A percentile compares a stretch with the other conserved stretches of the same genome.
These are phyloP conservation scores for Adansonia digitata DNA, from an alignment of 345 rosid genomes.

Conservation along the genomic window DNA sequence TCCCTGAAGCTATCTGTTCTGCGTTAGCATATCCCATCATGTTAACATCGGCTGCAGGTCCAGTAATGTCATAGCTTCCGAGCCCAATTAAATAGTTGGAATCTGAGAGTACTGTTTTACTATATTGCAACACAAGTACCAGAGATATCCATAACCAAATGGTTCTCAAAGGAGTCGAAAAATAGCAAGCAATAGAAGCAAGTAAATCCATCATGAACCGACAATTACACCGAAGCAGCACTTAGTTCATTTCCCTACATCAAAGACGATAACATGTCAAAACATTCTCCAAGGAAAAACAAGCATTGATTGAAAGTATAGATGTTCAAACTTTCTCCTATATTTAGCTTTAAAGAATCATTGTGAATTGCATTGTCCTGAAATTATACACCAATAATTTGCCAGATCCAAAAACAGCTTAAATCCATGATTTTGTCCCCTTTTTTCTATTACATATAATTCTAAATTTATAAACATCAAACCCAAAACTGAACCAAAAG, in stretches of 20 bases:
- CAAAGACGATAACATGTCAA: conserved; percentile 7
- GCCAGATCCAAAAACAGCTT: not conserved
- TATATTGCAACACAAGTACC: conserved; percentile 29
- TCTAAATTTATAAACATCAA: not conserved
- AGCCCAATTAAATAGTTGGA: conserved; percentile 77
- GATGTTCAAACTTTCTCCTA: not conserved
- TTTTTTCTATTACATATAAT: not conserved
- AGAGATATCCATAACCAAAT: conserved; percentile 42
- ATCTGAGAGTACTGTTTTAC: conserved; percentile 31
- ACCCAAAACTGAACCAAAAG: not conserved
- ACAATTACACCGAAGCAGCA: conserved; percentile 10
- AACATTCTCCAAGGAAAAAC: not conserved
- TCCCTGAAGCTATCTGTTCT: conserved; percentile 75
- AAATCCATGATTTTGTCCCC: not conserved
- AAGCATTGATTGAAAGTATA: not conserved
- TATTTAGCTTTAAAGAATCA: not conserved
- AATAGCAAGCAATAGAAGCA: conserved; percentile 5
- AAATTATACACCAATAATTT: not conserved
- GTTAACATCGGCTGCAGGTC: conserved; percentile 97
- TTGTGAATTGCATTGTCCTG: not conserved
- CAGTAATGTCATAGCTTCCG: conserved; percentile 96
- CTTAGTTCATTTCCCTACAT: conserved; percentile 41
- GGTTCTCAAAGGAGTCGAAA: conserved; percentile 18
- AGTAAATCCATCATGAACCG: conserved; percentile 35
- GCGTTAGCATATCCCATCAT: conserved; percentile 96